Evolutionary conservation across 1,284 basidiomycete species (phyloP).

Genomic region (Fomitiporia mediterranea): DNA sequence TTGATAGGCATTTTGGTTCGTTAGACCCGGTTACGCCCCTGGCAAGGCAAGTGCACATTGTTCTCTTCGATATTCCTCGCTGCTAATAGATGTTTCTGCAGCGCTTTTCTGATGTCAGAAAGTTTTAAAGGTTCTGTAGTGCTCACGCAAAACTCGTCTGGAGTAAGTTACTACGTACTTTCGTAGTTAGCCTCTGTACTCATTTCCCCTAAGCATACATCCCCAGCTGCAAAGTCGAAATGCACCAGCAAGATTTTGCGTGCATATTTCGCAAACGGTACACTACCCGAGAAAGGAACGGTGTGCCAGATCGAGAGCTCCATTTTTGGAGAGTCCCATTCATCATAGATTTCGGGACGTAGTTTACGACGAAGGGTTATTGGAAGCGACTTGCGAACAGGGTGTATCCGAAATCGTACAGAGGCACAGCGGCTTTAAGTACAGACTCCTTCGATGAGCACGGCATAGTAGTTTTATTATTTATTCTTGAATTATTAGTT

Average conservation of each 20-base stretch:
- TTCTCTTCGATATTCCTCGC: background rate
- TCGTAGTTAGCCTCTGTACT: no score
- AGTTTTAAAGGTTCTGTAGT: conserved; percentile 20
- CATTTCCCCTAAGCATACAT: conserved; percentile 12
- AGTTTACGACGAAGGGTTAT: no score
- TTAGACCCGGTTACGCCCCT: conserved; percentile 24
- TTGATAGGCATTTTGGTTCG: background rate
- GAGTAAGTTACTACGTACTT: background rate
- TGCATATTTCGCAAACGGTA: conserved; percentile 17
- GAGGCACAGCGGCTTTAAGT: no score
- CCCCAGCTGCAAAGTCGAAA: conserved; percentile 11
- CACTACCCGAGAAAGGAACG: conserved; percentile 7
- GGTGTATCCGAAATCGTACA: no score
- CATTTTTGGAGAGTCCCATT: background rate
- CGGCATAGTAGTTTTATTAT: no score
- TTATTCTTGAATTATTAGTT: no score
- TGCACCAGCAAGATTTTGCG: conserved; percentile 18
- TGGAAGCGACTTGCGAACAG: no score
- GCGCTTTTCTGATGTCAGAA: conserved; percentile 22
- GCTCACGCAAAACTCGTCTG: conserved; percentile 20
- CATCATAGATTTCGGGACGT: no score
- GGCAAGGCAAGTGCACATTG: conserved; percentile 5
- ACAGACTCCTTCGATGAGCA: no score
- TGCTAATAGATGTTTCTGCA: background rate
- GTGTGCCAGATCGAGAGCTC: conserved; percentile 10